Conservation (phyloP, 495 filamentous ascomycete species). For the Hypoxylon rickii region DNA sequence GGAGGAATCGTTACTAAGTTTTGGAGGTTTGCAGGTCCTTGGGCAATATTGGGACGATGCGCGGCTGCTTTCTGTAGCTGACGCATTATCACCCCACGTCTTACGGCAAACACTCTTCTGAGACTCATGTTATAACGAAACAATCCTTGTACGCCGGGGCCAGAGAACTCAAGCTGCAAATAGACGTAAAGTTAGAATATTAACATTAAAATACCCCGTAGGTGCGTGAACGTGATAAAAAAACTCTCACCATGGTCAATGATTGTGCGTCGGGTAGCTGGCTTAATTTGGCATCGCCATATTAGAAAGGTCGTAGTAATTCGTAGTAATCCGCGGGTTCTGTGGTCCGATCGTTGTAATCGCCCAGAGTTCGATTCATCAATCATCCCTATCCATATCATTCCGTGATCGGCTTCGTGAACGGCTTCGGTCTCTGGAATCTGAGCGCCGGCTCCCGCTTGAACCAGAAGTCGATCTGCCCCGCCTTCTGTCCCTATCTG, state of each 20-base stretch:
- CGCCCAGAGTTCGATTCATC: too few relatives aligned
- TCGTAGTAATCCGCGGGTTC: background rate
- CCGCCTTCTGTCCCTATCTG: slow-evolving; percentile 23
- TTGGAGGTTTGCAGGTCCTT: slow-evolving; percentile 83
- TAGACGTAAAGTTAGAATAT: too few relatives aligned
- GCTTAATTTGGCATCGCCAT: too few relatives aligned
- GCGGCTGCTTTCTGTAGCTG: slow-evolving; percentile 61
- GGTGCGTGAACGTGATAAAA: too few relatives aligned
- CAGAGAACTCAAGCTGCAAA: background rate
- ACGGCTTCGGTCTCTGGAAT: slow-evolving; percentile 21
- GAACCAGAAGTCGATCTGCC: slow-evolving; percentile 33
- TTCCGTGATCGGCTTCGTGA: slow-evolving; percentile 34
- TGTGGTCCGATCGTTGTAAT: background rate
- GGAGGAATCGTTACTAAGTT: slow-evolving; percentile 28
- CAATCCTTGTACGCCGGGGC: slow-evolving; percentile 19
- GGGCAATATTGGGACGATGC: slow-evolving; percentile 91
- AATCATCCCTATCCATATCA: slow-evolving; percentile 45
- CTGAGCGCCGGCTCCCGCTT: slow-evolving; percentile 25
- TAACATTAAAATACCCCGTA: too few relatives aligned
- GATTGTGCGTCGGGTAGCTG: too few relatives aligned
- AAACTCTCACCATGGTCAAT: too few relatives aligned
- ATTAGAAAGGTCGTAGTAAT: too few relatives aligned
- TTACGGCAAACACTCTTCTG: slow-evolving; percentile 11
- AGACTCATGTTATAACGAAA: slow-evolving; percentile 4
- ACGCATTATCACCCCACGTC: slow-evolving; percentile 26